Percentiles rank a stretch among this genome's conserved stretches.
Evolutionary conservation across 352 stramenopile genomes (phyloP).

Genomic region (Thraustochytrium sp.): DNA sequence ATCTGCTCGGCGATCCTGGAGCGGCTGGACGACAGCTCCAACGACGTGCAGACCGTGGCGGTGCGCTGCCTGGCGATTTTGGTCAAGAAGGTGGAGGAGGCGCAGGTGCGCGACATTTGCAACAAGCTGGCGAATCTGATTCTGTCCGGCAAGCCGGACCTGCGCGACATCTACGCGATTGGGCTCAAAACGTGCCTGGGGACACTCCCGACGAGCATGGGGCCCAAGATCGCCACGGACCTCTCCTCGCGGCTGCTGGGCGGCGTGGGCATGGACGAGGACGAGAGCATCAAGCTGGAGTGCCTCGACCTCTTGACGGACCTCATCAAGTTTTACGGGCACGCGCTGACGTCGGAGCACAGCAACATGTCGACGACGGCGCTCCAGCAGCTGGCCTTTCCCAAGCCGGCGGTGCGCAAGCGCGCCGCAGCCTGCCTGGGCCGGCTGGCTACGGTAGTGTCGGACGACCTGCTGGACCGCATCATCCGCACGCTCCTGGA

Average conservation of each 20-base stretch:
- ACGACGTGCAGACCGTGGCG: conserved; percentile 93
- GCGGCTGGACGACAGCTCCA: conserved; percentile 95
- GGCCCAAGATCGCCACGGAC: conserved; percentile 58
- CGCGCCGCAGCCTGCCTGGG: conserved; percentile 87
- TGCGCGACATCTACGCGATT: conserved; percentile 98
- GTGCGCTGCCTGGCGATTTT: conserved; percentile 88
- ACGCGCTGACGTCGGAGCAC: conserved; percentile 74
- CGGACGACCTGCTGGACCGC: conserved; percentile 82
- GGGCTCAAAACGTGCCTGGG: conserved; percentile 95
- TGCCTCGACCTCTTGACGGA: conserved; percentile 95
- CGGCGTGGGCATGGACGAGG: conserved; percentile 62
- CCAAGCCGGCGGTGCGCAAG: conserved; percentile 85
- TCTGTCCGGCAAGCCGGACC: conserved; percentile 87
- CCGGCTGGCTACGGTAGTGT: conserved; percentile 87
- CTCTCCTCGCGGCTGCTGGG: conserved; percentile 64
- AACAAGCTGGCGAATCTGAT: conserved; percentile 93
- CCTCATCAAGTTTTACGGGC: conserved; percentile 89
- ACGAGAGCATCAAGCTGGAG: conserved; percentile 74
- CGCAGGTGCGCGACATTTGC: conserved; percentile 91
- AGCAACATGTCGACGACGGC: conserved; percentile 67
- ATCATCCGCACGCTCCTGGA: conserved; percentile 84
- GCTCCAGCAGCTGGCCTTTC: conserved; percentile 69
- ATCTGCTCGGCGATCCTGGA: conserved; percentile 91
- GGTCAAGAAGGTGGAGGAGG: conserved; percentile 90
- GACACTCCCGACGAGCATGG: conserved; percentile 74